Base-by-base conservation (phyloP, 2,329 filamentous ascomycete species). In the Fusarium metavorans region DNA sequence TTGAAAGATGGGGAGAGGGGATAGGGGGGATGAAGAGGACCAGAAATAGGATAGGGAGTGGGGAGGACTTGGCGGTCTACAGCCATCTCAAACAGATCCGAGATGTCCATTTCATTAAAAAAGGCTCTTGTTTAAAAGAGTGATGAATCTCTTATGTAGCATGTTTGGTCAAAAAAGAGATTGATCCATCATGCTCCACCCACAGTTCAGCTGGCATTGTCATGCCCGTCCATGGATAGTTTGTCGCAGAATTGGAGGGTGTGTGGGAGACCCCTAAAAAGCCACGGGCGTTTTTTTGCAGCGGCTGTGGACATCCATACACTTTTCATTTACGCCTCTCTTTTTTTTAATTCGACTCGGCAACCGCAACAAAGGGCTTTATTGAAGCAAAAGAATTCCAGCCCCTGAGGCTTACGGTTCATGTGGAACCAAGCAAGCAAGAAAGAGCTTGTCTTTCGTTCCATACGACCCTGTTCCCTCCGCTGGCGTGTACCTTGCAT, bases 401-500 rank as follows among this genome's bases (percentile, higher is more conserved):
- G 61, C 72, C 72, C 72, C 72, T 74, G 72, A 74, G 65, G 57
- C 59, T 62, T 48, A 25, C 34, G 23, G n/a, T 37, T 23, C 32
- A 16, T 63, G 48, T 54, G 60, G 60, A 72, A 75, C 65, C 68
- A 48, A n/a, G 20, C 23, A 50, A 27, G 41, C n/a, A 43, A 43
- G n/a, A 37, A 37, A 50, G 45, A 50, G 45, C 23, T 25, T 50
- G 45, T 50, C 45, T 25, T 50, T 37, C 35, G 45, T 10, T 50
- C 39, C 39, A 43, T 43, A 25, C 43, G 20, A 45, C 41, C 39
- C 39, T 43, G 39, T 43, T 43, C 39, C 39, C 25, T 27, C 20
- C 41, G 68, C 64, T 66, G 72, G 39, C 25, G 41, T 50, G 72
- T 74, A 74, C 72, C 72, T 74, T 74, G 72, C 72, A 75, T 45